phyloP scores from a whole-genome alignment of 371 early-diverging fungal genomes.

The Lichtheimia hyalospora region DNA sequence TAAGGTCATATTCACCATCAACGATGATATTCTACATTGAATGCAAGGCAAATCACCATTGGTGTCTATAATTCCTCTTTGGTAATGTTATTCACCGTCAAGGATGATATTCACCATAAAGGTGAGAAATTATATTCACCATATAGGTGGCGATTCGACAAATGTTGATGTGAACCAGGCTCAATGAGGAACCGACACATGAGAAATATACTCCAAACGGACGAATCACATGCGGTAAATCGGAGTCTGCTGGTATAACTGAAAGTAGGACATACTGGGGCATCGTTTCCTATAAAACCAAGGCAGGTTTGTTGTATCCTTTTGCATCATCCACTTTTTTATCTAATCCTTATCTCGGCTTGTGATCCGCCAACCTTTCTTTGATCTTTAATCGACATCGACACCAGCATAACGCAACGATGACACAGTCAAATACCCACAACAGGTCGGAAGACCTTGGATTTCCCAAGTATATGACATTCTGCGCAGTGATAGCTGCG shows the following conservation, averaged over 20 bases:
- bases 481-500: constrained; percentile 15
- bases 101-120: no score
- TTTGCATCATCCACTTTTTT: neutral
- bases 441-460: constrained; percentile 8
- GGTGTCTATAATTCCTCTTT: no score
- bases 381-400: neutral
- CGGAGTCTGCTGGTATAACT: neutral
- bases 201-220: neutral
- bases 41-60: no score
- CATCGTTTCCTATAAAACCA: neutral
- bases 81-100: no score
- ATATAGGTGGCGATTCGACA: no score
- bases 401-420: neutral
- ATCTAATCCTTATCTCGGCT: neutral
- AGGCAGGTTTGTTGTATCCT: neutral
- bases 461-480: constrained; percentile 7
- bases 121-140: no score
- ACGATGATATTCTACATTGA: no score
- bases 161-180: no score
- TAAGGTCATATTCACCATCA: no score
- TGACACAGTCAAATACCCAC: constrained; percentile 1
- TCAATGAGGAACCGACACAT: no score
- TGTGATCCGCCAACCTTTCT: neutral
- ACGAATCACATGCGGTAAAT: constrained; percentile 2
- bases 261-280: neutral